These are phyloP conservation scores for Eutypa lata DNA, from an alignment of 2,329 filamentous ascomycete species.

Conservation along the genomic window DNA sequence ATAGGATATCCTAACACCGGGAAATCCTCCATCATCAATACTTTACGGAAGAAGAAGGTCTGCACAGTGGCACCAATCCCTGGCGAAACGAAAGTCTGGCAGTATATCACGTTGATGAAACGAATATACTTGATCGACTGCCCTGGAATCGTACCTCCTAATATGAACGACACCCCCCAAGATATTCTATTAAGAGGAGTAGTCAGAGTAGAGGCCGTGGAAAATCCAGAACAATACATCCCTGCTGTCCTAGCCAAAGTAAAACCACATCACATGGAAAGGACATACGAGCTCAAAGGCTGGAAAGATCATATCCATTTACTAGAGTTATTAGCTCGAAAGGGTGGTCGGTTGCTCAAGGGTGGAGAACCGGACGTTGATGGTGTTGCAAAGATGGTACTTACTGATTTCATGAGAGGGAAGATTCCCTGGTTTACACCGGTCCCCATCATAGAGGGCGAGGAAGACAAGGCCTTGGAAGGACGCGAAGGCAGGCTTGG, in stretches of 20 bases:
- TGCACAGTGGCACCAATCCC: slow-evolving; percentile 92
- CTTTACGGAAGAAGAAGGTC: slow-evolving; percentile 88
- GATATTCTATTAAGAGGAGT: slow-evolving; percentile 89
- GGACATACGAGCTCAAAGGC: slow-evolving; percentile 84
- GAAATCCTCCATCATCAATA: slow-evolving; percentile 97
- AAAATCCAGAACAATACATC: slow-evolving; percentile 95
- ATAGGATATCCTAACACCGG: slow-evolving; percentile 89
- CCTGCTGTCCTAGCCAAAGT: slow-evolving; percentile 75
- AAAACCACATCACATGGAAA: slow-evolving; percentile 82
- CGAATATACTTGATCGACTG: slow-evolving; percentile 92
- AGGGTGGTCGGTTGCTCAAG: slow-evolving; percentile 80
- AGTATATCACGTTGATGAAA: slow-evolving; percentile 95
- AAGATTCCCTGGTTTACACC: slow-evolving; percentile 96
- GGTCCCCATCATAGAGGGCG: slow-evolving; percentile 59
- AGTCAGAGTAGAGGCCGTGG: slow-evolving; percentile 91
- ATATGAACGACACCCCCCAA: slow-evolving; percentile 75
- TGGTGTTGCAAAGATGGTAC: slow-evolving; percentile 91
- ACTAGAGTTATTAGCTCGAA: slow-evolving; percentile 80
- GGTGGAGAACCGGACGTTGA: slow-evolving; percentile 95
- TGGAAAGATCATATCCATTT: slow-evolving; percentile 79
- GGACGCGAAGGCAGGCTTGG: slow-evolving; percentile 76
- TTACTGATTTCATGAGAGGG: slow-evolving; percentile 93
- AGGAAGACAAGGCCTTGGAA: slow-evolving; percentile 53
- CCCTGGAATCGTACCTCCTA: slow-evolving; percentile 92
- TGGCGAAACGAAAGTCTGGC: slow-evolving; percentile 97